Evolutionary conservation across 352 stramenopile species (phyloP), one percentile per base, ranked within the genome.

Genomic region (Phytophthora niederhauseri): DNA sequence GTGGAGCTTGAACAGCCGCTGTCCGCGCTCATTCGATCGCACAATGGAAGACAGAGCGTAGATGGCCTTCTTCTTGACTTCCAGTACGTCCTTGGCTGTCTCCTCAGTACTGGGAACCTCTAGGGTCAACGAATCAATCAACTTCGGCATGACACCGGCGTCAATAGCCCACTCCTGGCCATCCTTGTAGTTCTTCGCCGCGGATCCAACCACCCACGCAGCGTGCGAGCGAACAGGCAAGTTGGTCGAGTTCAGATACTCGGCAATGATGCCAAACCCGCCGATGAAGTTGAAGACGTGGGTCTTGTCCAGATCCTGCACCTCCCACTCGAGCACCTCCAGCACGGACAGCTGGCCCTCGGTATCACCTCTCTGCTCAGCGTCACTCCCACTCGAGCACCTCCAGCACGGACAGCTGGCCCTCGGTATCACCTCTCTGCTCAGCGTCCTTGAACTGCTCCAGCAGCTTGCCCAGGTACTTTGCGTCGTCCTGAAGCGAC

Each of bases 241-340:
- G 48, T 81, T 84, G 3, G 84, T 90, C 43, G 87, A 78, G 70
- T 94, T 94, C 49, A 96, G 59, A 57, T 90, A 88, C 19, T 92
- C 72, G 14, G 82, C 61, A 49, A 94, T 84, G 50, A 92, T 79
- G 49, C 77, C 66, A 34, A 96, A 92, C n/a, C 88, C 88, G 7
- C 88, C 88, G 41, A 94, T 91, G 30, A 89, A 94, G 70, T 94
- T 90, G 73, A 96, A 94, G 3, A 94, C 82, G 57, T 91, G 86
- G 6, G 88, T 94, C 70, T 96, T 96, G 76, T 94, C 88, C 17
- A 96, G 72, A 64, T 96, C 88, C 64, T 94, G 84, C n/a, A 96
- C 86, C 69, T 96, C 88, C 82, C 84, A 96, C 68, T 96, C 88
- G 6, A 96, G 65, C 43, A 91, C 74, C 45, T 92, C 81, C 0